Conservation (phyloP, 2,329 filamentous ascomycete genomes). For the Calonectria montana region DNA sequence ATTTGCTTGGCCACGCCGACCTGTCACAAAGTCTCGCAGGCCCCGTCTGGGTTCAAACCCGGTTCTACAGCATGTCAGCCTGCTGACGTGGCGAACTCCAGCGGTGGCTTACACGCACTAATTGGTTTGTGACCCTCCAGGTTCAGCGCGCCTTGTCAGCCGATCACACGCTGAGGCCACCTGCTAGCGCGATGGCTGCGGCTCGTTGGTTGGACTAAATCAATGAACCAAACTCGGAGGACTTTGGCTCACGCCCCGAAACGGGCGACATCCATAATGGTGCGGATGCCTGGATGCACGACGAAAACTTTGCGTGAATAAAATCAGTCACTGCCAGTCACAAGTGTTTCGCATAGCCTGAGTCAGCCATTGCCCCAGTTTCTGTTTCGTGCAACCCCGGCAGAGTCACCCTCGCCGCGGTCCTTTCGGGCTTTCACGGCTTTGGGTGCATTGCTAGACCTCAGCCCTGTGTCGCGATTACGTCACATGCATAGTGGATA, state of each 20-base stretch:
- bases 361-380: too few relatives aligned
- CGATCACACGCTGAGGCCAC: constrained; percentile 15
- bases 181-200: background rate
- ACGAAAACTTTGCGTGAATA: background rate
- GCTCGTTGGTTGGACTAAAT: background rate
- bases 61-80: background rate
- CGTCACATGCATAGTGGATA: constrained; percentile 15
- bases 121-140: constrained; percentile 15
- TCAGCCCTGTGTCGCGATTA: constrained; percentile 7
- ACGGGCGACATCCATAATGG: background rate
- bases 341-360: too few relatives aligned
- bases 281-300: background rate
- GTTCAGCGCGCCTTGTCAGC: constrained; percentile 32
- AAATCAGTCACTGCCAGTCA: background rate
- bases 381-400: background rate
- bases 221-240: background rate
- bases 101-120: background rate
- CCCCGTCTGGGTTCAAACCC: background rate
- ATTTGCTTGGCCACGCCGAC: background rate
- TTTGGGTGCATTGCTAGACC: background rate
- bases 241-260: background rate
- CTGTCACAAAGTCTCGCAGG: background rate
- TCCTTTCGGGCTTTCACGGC: background rate
- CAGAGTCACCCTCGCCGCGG: background rate
- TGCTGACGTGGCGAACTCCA: constrained; percentile 36